Evolutionary conservation across 768 basidiomycete genomes (phyloP), one percentile per base, ranked within the genome.

Genomic region (Chalciporus sphaerocephalus): DNA sequence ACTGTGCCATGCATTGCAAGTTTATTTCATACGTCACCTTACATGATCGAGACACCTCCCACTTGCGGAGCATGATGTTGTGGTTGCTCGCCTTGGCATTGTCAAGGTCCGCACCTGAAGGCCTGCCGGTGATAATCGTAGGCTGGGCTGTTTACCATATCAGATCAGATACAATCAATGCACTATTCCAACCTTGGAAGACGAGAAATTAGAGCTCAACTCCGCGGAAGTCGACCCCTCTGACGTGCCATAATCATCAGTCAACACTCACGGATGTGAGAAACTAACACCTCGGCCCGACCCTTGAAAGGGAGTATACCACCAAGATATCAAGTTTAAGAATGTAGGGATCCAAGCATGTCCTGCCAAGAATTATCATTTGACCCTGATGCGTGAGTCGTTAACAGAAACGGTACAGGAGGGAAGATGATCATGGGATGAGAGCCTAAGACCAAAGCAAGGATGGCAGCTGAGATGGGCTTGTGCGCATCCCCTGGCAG

Each of bases 301-400:
- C n/a, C n/a, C n/a, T n/a, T n/a, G n/a, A n/a, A n/a, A n/a, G n/a
- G n/a, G n/a, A n/a, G 2, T 60, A 49, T 56, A 71, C 84, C 85
- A 49, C 92, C 92, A 35, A 94, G 81, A 54, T n/a, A 93, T 85
- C 43, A 90, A 56, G 46, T 95, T 87, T n/a, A 0, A 91, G 92
- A 0, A 84, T 85, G 15, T 62, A 58, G 0, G 84, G 75, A 61
- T 92, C 91, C n/a, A n/a, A n/a, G n/a, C n/a, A n/a, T n/a, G n/a
- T n/a, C n/a, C n/a, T n/a, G n/a, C n/a, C n/a, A n/a, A n/a, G n/a
- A n/a, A n/a, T n/a, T n/a, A n/a, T n/a, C n/a, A n/a, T n/a, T n/a
- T n/a, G n/a, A n/a, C n/a, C n/a, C n/a, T n/a, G n/a, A n/a, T n/a
- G n/a, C n/a, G n/a, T n/a, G n/a, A n/a, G n/a, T n/a, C n/a, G n/a